Evolutionary conservation across 169 alveolate species (phyloP).

Genomic region (Babesia divergens): DNA sequence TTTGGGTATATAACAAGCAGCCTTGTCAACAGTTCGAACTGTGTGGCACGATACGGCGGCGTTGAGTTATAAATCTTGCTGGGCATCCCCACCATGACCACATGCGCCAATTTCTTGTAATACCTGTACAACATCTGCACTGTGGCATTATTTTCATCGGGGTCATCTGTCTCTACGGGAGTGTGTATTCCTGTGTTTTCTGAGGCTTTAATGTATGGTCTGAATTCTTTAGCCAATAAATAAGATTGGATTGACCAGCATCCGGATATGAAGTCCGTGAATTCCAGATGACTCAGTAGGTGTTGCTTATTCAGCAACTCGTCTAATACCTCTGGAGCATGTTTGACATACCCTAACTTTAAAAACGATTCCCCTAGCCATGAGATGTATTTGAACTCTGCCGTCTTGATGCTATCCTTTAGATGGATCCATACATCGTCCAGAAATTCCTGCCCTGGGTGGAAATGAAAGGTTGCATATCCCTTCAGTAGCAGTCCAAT

Average conservation of each 20-base stretch:
- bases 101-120: constrained; percentile 58
- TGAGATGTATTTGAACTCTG: constrained; percentile 72
- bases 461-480: constrained; percentile 65
- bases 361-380: constrained; percentile 75
- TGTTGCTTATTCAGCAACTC: constrained; percentile 64
- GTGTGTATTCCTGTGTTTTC: neutral
- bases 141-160: constrained; percentile 15
- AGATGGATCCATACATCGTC: constrained; percentile 58
- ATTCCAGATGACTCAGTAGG: constrained; percentile 68
- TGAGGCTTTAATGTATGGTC: neutral
- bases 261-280: constrained; percentile 68
- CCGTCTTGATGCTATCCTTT: constrained; percentile 62
- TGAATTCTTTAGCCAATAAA: constrained; percentile 41
- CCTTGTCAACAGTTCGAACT: constrained; percentile 72
- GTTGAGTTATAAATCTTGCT: constrained; percentile 69
- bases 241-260: constrained; percentile 73
- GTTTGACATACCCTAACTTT: constrained; percentile 58
- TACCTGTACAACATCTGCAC: constrained; percentile 53
- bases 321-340: constrained; percentile 66
- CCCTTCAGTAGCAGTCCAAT: constrained; percentile 74
- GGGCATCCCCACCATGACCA: constrained; percentile 55
- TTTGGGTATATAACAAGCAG: constrained; percentile 65
- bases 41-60: constrained; percentile 76
- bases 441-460: constrained; percentile 58
- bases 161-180: constrained; percentile 1